Percentiles rank a stretch among this genome's conserved stretches.
Evolutionary conservation across 2,329 filamentous ascomycete genomes (phyloP).

Genomic region (Onygena corvina): DNA sequence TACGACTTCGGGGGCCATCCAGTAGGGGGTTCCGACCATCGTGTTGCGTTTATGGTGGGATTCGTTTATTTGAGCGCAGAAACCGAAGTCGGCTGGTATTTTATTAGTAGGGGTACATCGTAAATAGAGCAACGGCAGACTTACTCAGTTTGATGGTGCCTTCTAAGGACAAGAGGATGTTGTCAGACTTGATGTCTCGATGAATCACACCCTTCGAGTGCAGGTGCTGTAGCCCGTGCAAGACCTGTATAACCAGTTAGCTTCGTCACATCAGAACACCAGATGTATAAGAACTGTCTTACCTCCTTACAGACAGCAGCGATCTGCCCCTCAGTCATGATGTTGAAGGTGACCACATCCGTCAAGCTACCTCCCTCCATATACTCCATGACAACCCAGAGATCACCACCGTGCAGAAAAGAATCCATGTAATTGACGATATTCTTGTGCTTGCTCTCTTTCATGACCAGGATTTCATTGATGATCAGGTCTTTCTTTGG

Average conservation of each 20-base stretch:
- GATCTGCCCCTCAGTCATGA: constrained; percentile 97
- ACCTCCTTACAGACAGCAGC: constrained; percentile 85
- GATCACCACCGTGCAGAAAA: constrained; percentile 74
- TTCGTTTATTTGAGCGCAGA: constrained; percentile 97
- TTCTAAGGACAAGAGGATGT: constrained; percentile 84
- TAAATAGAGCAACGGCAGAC: constrained; percentile 24
- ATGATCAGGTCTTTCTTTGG: constrained; percentile 99
- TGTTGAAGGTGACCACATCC: constrained; percentile 97
- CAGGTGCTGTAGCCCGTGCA: constrained; percentile 83
- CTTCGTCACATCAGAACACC: constrained; percentile 14
- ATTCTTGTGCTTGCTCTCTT: constrained; percentile 94
- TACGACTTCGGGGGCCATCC: constrained; percentile 98
- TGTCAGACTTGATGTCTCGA: constrained; percentile 97
- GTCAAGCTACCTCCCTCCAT: constrained; percentile 98
- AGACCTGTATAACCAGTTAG: constrained; percentile 43
- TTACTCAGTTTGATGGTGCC: constrained; percentile 95
- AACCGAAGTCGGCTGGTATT: constrained; percentile 77
- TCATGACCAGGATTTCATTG: constrained; percentile 98
- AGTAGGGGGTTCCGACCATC: constrained; percentile 98
- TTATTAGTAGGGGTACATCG: background rate
- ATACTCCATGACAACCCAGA: constrained; percentile 99
- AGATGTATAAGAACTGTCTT: constrained; percentile 19
- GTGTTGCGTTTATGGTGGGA: constrained; percentile 94
- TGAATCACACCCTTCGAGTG: constrained; percentile 98
- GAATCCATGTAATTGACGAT: constrained; percentile 99